Percentiles rank a stretch among this genome's conserved stretches.
Conservation (phyloP, 805 yeast species). For the Tetrapisispora pingtungensis region DNA sequence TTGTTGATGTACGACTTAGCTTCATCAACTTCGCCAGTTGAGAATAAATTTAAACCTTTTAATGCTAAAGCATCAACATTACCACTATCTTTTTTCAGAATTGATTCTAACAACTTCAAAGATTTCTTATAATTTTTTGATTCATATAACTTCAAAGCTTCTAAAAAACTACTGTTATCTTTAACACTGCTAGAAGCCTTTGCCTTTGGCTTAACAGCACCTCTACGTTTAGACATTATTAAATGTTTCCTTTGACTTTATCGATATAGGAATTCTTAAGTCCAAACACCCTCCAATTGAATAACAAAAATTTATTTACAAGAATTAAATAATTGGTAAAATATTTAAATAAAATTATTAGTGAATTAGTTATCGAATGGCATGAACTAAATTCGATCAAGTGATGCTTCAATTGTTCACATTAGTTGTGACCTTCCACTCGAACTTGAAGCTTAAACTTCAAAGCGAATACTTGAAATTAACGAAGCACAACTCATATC, state of each 20-base stretch:
- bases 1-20: conserved; percentile 51
- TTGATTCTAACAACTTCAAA: conserved; percentile 60
- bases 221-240: conserved; percentile 18
- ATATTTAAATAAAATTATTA: too few relatives aligned
- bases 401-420: too few relatives aligned
- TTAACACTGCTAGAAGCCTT: conserved; percentile 31
- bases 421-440: too few relatives aligned
- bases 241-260: not conserved
- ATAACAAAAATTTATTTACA: too few relatives aligned
- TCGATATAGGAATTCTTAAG: too few relatives aligned
- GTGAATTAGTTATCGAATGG: too few relatives aligned
- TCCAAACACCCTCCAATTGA: too few relatives aligned
- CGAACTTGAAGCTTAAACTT: too few relatives aligned
- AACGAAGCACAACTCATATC: too few relatives aligned
- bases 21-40: conserved; percentile 49
- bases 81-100: conserved; percentile 62
- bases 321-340: too few relatives aligned
- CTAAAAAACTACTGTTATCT: conserved; percentile 68
- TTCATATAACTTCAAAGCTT: conserved; percentile 78
- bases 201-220: conserved; percentile 6
- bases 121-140: conserved; percentile 80
- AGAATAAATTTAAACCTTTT: conserved; percentile 63
- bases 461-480: too few relatives aligned
- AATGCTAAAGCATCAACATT: conserved; percentile 78
- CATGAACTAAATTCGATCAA: too few relatives aligned